These are phyloP conservation scores for Stephania cephalantha DNA, from an alignment of 164 flowering plant species.

Conservation along the genomic window DNA sequence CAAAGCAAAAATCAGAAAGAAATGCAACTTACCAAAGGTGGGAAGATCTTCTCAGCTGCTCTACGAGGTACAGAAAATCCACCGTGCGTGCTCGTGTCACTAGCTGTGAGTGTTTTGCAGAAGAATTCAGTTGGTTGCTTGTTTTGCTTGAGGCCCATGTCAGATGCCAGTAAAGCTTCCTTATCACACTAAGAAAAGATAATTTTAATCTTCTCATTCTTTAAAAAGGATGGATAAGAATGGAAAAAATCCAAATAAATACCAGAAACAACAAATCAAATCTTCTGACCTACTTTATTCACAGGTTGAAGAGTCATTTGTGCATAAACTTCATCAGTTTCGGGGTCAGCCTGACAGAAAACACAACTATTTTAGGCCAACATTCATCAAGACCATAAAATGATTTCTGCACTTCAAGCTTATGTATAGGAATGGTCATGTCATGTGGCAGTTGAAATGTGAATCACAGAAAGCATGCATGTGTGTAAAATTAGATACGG, in stretches of 20 bases:
- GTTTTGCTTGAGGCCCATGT: conserved; percentile 80
- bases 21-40: conserved; percentile 56
- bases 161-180: conserved; percentile 79
- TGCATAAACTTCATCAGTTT: conserved; percentile 95
- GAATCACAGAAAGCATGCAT: too few species aligned
- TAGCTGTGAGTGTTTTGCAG: conserved; percentile 94
- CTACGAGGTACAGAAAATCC: conserved; percentile 99
- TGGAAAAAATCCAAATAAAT: background rate
- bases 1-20: conserved; percentile 4
- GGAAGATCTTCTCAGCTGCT: conserved; percentile 96
- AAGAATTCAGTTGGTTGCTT: conserved; percentile 89
- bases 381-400: background rate
- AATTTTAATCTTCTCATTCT: background rate
- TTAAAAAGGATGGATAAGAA: background rate
- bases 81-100: conserved; percentile 98
- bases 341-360: conserved; percentile 75
- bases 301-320: conserved; percentile 98
- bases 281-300: conserved; percentile 54
- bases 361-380: conserved; percentile 3
- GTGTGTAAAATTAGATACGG: too few species aligned
- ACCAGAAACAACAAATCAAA: conserved; percentile 1
- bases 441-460: background rate
- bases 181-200: conserved; percentile 58
- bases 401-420: background rate
- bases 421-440: background rate